These are phyloP conservation scores for Aphanomyces cochlioides DNA, from an alignment of 352 stramenopile genomes.

Conservation along the genomic window DNA sequence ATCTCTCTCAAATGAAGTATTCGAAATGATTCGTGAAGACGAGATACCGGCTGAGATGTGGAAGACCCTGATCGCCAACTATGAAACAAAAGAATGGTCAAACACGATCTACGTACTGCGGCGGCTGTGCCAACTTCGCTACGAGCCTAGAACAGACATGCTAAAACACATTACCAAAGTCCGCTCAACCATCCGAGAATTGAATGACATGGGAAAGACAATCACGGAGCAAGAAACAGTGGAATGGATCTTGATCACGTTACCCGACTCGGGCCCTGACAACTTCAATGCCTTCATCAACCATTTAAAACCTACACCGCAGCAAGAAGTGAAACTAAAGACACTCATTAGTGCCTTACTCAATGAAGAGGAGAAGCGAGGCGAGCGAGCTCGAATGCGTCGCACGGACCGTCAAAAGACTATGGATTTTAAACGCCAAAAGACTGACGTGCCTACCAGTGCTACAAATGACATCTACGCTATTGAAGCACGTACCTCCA, in stretches of 20 bases:
- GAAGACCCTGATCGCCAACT: background rate
- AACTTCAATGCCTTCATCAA: background rate
- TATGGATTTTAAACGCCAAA: no score
- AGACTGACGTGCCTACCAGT: no score
- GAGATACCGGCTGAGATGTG: background rate
- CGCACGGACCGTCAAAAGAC: no score
- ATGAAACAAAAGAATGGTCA: background rate
- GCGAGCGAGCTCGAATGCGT: background rate
- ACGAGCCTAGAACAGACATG: no score
- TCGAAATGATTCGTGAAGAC: conserved; percentile 3
- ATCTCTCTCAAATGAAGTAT: background rate
- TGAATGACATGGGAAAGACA: background rate
- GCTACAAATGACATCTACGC: no score
- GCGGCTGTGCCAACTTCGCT: no score
- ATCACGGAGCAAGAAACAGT: background rate
- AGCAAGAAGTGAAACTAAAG: no score
- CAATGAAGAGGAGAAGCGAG: conserved; percentile 2
- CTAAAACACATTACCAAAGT: background rate
- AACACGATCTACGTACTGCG: no score
- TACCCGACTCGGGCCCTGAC: background rate
- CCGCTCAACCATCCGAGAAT: background rate
- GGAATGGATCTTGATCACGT: background rate
- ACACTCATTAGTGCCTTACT: background rate
- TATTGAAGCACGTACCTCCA: no score
- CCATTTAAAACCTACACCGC: no score